Evolutionary conservation across 345 rosid genomes (phyloP).

Genomic region (Eucalyptus grandis): DNA sequence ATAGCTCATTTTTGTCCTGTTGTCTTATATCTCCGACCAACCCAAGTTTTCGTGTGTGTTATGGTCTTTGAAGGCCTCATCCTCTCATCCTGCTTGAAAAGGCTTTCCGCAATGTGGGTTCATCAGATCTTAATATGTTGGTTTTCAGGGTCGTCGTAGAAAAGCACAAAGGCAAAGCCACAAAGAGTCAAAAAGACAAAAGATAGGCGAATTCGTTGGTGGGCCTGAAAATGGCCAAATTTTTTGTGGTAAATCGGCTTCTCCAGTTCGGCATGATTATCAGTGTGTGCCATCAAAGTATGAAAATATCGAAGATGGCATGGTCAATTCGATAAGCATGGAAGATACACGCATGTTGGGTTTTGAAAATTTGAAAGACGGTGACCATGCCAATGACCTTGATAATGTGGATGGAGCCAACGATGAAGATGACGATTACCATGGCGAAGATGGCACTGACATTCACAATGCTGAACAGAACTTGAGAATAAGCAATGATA

Average conservation of each 20-base stretch:
- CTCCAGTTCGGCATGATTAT: background rate
- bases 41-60: background rate
- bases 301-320: background rate
- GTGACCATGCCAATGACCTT: constrained; percentile 2
- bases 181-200: constrained; percentile 16
- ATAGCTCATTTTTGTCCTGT: background rate
- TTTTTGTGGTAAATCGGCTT: background rate
- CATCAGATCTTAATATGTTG: background rate
- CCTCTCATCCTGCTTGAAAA: background rate
- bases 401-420: background rate
- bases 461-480: background rate
- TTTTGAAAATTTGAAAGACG: constrained; percentile 6
- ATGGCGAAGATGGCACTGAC: constrained; percentile 4
- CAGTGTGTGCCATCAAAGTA: background rate
- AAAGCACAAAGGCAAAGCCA: background rate
- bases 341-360: constrained; percentile 9
- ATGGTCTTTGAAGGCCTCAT: background rate
- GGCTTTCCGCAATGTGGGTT: background rate
- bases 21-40: background rate
- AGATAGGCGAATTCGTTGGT: background rate
- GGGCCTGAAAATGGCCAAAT: constrained; percentile 1
- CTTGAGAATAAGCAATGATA: background rate
- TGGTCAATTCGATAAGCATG: background rate
- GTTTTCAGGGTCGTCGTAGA: constrained; percentile 9
- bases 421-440: constrained; percentile 3